A percentile compares a stretch with the other conserved stretches of the same genome.
Evolutionary conservation across 371 early-diverging fungal genomes (phyloP).

Genomic region (Actinomortierella wolfii): DNA sequence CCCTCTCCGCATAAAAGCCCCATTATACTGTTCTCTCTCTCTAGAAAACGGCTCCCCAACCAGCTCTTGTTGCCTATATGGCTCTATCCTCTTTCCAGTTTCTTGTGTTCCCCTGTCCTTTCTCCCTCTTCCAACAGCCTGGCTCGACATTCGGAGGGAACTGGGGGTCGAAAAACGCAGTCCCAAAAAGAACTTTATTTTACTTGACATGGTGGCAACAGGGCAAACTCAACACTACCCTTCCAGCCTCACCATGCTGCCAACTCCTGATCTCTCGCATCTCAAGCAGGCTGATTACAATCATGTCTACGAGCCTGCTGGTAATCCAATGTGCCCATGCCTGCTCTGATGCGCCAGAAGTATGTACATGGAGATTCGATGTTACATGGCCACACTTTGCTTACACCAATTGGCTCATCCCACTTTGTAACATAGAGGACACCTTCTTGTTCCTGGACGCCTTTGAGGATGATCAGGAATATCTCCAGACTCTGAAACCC

Average conservation of each 20-base stretch:
- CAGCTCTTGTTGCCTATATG: too few species aligned
- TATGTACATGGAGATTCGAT: too few species aligned
- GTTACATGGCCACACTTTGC: too few species aligned
- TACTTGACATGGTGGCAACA: background rate
- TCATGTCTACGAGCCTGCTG: slow-evolving; percentile 89
- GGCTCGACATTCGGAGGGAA: background rate
- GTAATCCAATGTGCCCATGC: slow-evolving; percentile 37
- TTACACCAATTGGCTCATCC: background rate
- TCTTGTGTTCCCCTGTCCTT: too few species aligned
- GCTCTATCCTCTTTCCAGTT: too few species aligned
- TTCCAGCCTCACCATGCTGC: slow-evolving; percentile 55
- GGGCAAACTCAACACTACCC: background rate
- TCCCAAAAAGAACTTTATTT: too few species aligned
- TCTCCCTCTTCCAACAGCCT: too few species aligned
- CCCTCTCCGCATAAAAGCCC: too few species aligned
- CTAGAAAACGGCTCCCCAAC: too few species aligned
- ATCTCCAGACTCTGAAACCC: slow-evolving; percentile 61
- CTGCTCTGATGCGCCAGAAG: background rate
- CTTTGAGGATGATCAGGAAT: slow-evolving; percentile 75
- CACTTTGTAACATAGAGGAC: slow-evolving; percentile 72
- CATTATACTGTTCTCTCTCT: too few species aligned
- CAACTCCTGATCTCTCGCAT: slow-evolving; percentile 80
- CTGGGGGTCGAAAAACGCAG: slow-evolving; percentile 2
- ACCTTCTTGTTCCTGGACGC: slow-evolving; percentile 92
- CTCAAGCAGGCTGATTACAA: slow-evolving; percentile 67